A percentile compares a stretch with the other conserved stretches of the same genome.
phyloP scores from a whole-genome alignment of 139 green algal species.

The Chlorella vulgaris region DNA sequence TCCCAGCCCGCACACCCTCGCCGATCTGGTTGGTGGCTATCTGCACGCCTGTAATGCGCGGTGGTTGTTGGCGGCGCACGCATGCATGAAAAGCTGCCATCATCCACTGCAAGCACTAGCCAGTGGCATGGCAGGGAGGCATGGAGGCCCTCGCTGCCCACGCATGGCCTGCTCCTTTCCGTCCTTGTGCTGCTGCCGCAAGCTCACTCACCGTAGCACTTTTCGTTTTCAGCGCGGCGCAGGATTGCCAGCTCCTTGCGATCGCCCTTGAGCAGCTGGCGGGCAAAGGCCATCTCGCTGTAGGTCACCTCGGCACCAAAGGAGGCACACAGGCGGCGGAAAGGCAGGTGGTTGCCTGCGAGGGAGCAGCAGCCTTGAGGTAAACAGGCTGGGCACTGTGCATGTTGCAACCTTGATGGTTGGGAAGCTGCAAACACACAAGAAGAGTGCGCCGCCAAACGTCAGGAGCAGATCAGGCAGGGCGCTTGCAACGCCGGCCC shows the following conservation, averaged over 20 bases:
- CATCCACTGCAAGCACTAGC: background rate
- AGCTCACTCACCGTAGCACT: conserved; percentile 9
- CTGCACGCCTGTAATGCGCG: conserved; percentile 51
- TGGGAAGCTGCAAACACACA: too few species aligned
- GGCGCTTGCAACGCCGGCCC: background rate
- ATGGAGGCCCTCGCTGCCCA: too few species aligned
- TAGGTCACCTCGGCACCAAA: conserved; percentile 75
- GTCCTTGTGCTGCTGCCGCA: too few species aligned
- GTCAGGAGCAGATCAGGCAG: too few species aligned
- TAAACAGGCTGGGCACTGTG: too few species aligned
- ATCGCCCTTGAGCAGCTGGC: conserved; percentile 56
- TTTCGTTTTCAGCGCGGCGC: conserved; percentile 25
- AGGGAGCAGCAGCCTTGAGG: too few species aligned
- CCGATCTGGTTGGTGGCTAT: conserved; percentile 83
- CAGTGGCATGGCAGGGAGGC: too few species aligned
- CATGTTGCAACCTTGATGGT: too few species aligned
- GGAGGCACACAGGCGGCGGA: conserved; percentile 71
- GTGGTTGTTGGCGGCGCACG: background rate
- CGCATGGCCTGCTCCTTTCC: too few species aligned
- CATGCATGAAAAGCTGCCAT: background rate
- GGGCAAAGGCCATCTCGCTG: conserved; percentile 83
- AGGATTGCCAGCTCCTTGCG: conserved; percentile 41
- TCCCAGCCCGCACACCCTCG: conserved; percentile 69
- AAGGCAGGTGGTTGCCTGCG: conserved; percentile 75
- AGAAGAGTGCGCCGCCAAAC: too few species aligned